Percentiles rank a stretch among this genome's conserved stretches.
Conservation (phyloP, 495 filamentous ascomycete species). For the Penicillium angulare region DNA sequence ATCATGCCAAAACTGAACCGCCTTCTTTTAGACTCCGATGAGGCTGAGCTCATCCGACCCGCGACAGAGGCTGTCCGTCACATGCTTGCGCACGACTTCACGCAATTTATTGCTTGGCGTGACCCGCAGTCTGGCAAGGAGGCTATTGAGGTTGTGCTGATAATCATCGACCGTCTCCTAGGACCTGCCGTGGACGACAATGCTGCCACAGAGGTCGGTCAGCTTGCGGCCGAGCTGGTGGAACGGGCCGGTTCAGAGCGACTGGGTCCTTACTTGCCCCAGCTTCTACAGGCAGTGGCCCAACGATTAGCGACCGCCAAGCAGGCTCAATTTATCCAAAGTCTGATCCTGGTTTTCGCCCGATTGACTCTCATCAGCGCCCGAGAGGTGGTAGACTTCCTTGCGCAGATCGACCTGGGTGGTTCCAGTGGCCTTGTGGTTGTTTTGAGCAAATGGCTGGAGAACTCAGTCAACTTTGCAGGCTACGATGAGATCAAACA, state of each 20-base stretch:
- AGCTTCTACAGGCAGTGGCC: constrained; percentile 92
- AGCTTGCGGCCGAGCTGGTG: constrained; percentile 89
- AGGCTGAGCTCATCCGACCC: constrained; percentile 81
- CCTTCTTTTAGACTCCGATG: constrained; percentile 73
- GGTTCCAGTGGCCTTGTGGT: constrained; percentile 73
- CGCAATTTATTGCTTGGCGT: constrained; percentile 81
- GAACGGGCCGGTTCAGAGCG: constrained; percentile 88
- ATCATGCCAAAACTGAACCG: constrained; percentile 84
- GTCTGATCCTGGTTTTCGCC: constrained; percentile 91
- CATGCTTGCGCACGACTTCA: constrained; percentile 81
- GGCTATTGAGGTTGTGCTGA: constrained; percentile 82
- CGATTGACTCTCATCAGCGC: constrained; percentile 80
- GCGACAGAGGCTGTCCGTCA: constrained; percentile 84
- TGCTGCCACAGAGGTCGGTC: constrained; percentile 92
- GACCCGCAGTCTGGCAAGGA: constrained; percentile 69
- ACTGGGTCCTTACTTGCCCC: constrained; percentile 83
- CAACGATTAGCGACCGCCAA: constrained; percentile 75
- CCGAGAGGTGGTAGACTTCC: constrained; percentile 86
- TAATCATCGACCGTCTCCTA: constrained; percentile 92
- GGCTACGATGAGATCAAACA: constrained; percentile 96
- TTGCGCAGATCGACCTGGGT: constrained; percentile 76
- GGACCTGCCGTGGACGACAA: constrained; percentile 79
- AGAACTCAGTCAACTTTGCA: constrained; percentile 92
- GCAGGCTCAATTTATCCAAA: constrained; percentile 83
- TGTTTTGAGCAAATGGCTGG: constrained; percentile 91